Base-by-base conservation (phyloP, 108 stramenopile species). In the Nannochloropsis gaditana region DNA sequence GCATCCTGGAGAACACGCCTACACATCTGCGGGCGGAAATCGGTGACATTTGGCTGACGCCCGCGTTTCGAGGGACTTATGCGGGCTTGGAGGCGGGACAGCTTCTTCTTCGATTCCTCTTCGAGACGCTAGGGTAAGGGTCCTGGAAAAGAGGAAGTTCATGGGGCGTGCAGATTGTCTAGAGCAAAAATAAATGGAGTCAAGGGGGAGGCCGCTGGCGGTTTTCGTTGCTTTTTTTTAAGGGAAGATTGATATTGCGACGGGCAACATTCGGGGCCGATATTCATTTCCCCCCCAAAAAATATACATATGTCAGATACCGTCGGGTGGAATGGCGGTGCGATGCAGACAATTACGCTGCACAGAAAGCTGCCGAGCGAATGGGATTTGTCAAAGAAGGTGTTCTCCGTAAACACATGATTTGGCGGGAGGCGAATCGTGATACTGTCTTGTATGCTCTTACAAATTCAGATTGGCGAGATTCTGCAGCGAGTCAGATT, bases 11-110 rank as follows among this genome's bases (percentile, higher is more conserved):
- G 4, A 87, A 87, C 59, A 83, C 83, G 19, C 87, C 87, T 79
- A 47, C 79, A 41, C 47, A 83, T 21, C 83, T 87, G 41, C 80
- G 87, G 19, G 84, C 87, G 21, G 84, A 87, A 84, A 87, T 87
- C 81, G 87, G 87, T 9, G 87, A 87, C 83, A 45, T 87, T 41
- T 87, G 87, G 87, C 83, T 87, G 79, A 87, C 83, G 79, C 86
- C 86, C 43, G 43, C 86, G 42, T 87, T 45, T 83, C 87, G 83
- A 15, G 83, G 47, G 42, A 21, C 83, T 87, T 83, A 79, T 42
- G 83, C 87, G 19, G 5, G 44, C 4, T 79, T 80, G 11, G 87
- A 87, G n/a, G 80, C 80, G 44, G 44, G 80, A n/a, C 79, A 59
- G 17, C 50, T 83, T n/a, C 87, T 87, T 43, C 87, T 87, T 42